A percentile compares a stretch with the other conserved stretches of the same genome.
phyloP scores from a whole-genome alignment of 139 green algal species.

The Chlorella sp. region DNA sequence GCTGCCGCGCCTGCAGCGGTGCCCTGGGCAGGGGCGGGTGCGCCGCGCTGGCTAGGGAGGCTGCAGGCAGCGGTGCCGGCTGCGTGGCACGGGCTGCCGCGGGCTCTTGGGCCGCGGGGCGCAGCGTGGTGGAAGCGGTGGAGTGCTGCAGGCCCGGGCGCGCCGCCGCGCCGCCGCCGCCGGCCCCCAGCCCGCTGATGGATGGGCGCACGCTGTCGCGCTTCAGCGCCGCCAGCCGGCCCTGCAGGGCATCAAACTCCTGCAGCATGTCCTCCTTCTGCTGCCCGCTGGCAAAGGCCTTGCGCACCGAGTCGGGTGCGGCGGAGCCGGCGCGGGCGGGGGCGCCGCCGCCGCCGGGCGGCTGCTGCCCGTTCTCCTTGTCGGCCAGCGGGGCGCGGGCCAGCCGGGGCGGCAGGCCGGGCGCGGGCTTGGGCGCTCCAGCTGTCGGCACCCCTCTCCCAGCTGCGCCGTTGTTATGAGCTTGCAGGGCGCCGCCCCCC shows the following conservation, averaged over 20 bases:
- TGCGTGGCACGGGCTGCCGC: constrained; percentile 9
- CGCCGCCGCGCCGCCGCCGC: background rate
- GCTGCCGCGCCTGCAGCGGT: background rate
- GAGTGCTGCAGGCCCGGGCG: background rate
- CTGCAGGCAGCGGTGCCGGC: background rate
- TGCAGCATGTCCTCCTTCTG: constrained; percentile 51
- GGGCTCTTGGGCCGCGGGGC: background rate
- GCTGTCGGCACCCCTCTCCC: too few relatives aligned
- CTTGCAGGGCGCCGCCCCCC: too few relatives aligned
- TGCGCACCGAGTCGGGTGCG: constrained; percentile 12
- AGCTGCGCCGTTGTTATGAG: too few relatives aligned
- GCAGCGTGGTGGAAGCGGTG: background rate
- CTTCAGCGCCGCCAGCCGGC: constrained; percentile 48
- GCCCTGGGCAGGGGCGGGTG: background rate
- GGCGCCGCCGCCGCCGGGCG: background rate
- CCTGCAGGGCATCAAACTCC: constrained; percentile 50
- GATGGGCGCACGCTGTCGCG: constrained; percentile 46
- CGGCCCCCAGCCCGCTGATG: constrained; percentile 15
- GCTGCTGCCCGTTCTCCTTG: background rate
- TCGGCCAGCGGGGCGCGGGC: too few relatives aligned
- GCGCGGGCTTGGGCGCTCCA: too few relatives aligned
- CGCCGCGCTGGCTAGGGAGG: background rate
- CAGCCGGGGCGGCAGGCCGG: too few relatives aligned
- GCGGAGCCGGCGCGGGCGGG: background rate
- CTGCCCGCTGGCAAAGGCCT: constrained; percentile 1